Evolutionary conservation across 2,329 filamentous ascomycete genomes (phyloP).

Genomic region (Boeremia exigua): DNA sequence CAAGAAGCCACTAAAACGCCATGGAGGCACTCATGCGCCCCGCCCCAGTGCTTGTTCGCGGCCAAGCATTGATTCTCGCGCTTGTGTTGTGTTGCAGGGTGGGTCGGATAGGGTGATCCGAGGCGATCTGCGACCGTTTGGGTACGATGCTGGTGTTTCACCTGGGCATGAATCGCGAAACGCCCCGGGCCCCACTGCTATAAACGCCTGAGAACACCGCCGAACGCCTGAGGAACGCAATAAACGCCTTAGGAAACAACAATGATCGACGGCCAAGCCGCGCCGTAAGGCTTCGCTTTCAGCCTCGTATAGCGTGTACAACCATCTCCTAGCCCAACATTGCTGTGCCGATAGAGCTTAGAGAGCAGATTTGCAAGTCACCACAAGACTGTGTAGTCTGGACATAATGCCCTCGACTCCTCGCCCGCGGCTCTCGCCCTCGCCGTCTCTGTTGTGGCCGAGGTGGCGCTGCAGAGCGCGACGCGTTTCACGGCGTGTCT

Average conservation of each 20-base stretch:
- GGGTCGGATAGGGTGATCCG: conserved; percentile 9
- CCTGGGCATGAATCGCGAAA: conserved; percentile 12
- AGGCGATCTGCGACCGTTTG: conserved; percentile 13
- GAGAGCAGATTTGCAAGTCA: too few relatives aligned
- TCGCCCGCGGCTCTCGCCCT: not conserved
- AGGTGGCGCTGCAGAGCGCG: not conserved
- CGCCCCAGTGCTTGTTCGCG: conserved; percentile 1
- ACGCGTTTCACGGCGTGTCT: conserved; percentile 13
- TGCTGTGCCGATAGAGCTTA: too few relatives aligned
- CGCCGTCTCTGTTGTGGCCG: not conserved
- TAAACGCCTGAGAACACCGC: conserved; percentile 13
- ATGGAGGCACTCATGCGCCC: not conserved
- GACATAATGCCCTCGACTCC: not conserved
- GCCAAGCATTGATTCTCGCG: conserved; percentile 12
- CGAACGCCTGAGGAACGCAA: conserved; percentile 5
- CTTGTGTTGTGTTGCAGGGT: conserved; percentile 10
- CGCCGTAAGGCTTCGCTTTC: not conserved
- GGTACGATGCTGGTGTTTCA: conserved; percentile 20
- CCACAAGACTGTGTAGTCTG: not conserved
- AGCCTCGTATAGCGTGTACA: too few relatives aligned
- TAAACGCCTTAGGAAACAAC: conserved; percentile 14
- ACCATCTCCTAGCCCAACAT: too few relatives aligned
- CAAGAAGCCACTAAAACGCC: not conserved
- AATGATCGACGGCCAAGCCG: conserved; percentile 1
- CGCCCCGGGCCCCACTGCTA: not conserved